Evolutionary conservation across 2,329 filamentous ascomycete species (phyloP), one percentile per base, ranked within the genome.

Genomic region (Sordariomycetes sp.): DNA sequence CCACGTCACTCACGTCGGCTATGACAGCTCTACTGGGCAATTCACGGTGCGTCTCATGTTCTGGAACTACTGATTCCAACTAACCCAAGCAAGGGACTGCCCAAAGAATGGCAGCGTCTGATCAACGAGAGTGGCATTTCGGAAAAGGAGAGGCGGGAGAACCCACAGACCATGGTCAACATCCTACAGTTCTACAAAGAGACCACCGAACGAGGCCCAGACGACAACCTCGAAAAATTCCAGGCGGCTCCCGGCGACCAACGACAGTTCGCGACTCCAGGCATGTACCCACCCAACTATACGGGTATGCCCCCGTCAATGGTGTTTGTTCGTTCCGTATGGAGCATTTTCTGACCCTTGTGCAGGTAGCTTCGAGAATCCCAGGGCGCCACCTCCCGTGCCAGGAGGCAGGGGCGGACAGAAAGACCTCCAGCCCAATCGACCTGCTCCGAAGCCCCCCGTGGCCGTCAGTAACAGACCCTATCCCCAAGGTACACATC

Each of bases 161-260:
- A 96, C 52, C 92, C 92, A 3, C 87, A 96, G 58, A 88, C 90
- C 39, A 87, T 95, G 63, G 82, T 93, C 53, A 85, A 96, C 57
- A 92, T 98, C 49, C 81, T 98, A 60, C 85, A 82, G 39, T 96
- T 96, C 57, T 96, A 94, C 69, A 93, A 95, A 58, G 90, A 94
- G 63, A 94, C 86, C 43, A 82, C 85, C 18, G 86, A 90, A 47
- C 70, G 68, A 47, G 78, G 76, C 39, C 76, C 79, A 41, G 86
- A 95, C 53, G 86, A 94, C 51, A 83, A 85, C 48, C 86, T 92
- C 68, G 88, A 96, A 58, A 98, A 98, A 58, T 95, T 98, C 57
- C 86, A 93, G 49, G 80, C 94, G 63, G 86, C 39, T 50, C 63
- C 47, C 65, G 69, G 35, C 59, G 66, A 44, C 44, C 54, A 59